Evolutionary conservation across 148 eudicot species (phyloP).

Genomic region (Camellia sinensis): DNA sequence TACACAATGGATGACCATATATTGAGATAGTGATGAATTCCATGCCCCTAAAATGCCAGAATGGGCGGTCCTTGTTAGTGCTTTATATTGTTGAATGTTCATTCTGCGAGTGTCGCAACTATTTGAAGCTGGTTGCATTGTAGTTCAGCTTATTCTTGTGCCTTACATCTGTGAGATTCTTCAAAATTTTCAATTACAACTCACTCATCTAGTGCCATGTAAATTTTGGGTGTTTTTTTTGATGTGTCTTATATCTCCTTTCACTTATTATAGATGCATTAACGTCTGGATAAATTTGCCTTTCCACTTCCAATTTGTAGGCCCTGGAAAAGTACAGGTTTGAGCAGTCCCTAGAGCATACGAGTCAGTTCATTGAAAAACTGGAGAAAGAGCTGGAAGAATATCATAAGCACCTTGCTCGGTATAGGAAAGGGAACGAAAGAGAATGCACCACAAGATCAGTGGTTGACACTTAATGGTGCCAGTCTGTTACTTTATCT

Average conservation of each 20-base stretch:
- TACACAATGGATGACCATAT: neutral
- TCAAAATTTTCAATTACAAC: neutral
- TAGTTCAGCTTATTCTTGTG: neutral
- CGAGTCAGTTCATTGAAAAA: constrained; percentile 85
- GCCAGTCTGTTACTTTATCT: neutral
- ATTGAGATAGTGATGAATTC: neutral
- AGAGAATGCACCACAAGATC: constrained; percentile 24
- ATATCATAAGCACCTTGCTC: constrained; percentile 70
- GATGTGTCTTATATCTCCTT: neutral
- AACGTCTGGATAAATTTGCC: neutral
- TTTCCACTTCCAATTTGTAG: constrained; percentile 31
- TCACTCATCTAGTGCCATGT: neutral
- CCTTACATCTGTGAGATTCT: neutral
- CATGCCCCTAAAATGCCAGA: neutral
- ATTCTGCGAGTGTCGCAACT: neutral
- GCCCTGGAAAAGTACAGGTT: constrained; percentile 84
- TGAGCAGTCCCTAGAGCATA: constrained; percentile 96
- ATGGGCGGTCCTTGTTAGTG: no score
- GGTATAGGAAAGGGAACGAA: constrained; percentile 49
- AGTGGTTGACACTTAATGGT: constrained; percentile 27
- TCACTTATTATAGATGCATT: neutral
- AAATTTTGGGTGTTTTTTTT: neutral
- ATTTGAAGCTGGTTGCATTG: constrained; percentile 2
- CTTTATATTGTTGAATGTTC: neutral
- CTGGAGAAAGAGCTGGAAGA: constrained; percentile 91